Conservation (phyloP, 2,329 filamentous ascomycete species). For the Penicillium sp. region DNA sequence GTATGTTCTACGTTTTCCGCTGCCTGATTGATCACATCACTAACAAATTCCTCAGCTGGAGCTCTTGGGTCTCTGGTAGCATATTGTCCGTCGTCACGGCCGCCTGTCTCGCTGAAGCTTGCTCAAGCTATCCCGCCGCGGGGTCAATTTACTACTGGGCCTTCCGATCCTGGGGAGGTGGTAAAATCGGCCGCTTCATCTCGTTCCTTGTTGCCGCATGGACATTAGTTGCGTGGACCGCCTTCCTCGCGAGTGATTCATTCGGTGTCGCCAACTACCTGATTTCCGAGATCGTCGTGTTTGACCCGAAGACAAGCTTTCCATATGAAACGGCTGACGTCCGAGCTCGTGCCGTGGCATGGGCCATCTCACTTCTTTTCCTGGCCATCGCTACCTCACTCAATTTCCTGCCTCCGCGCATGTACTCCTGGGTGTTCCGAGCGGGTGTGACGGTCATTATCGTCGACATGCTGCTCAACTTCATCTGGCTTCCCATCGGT, state of each 20-base stretch:
- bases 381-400: conserved; percentile 30
- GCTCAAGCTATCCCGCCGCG: conserved; percentile 31
- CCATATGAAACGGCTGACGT: conserved; percentile 40
- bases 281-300: conserved; percentile 41
- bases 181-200: conserved; percentile 32
- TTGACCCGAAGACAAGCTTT: conserved; percentile 37
- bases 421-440: conserved; percentile 45
- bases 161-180: conserved; percentile 29
- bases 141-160: conserved; percentile 35
- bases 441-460: conserved; percentile 42
- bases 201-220: conserved; percentile 55
- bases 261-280: conserved; percentile 30
- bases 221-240: conserved; percentile 56
- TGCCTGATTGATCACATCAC: neutral
- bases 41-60: conserved; percentile 13
- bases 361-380: conserved; percentile 40
- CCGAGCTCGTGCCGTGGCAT: conserved; percentile 45
- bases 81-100: conserved; percentile 28
- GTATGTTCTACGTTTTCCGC: conserved; percentile 8
- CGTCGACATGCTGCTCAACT: conserved; percentile 47
- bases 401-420: conserved; percentile 39
- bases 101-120: conserved; percentile 32
- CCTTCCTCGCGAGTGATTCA: conserved; percentile 27
- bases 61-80: conserved; percentile 25
- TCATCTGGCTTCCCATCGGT: conserved; percentile 49